Conservation (phyloP, 2,329 filamentous ascomycete species). For the Ophiocordyceps camponoti-rufipedis region DNA sequence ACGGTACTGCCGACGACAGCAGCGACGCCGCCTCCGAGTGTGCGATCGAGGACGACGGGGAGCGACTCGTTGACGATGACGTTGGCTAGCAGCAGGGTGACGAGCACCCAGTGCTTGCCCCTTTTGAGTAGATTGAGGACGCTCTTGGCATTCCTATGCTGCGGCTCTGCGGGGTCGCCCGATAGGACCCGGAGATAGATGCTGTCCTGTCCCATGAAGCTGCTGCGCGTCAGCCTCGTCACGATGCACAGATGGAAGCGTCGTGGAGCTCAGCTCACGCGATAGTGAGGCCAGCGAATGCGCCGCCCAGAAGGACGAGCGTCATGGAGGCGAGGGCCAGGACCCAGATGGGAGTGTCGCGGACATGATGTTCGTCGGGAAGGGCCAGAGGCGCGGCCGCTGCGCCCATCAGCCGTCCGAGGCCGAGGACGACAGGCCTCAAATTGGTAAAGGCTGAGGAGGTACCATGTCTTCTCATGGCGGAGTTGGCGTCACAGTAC, state of each 20-base stretch:
- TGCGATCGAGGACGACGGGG: constrained; percentile 86
- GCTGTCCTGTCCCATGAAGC: constrained; percentile 61
- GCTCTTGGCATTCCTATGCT: constrained; percentile 67
- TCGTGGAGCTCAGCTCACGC: constrained; percentile 31
- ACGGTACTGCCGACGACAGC: constrained; percentile 87
- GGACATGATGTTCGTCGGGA: constrained; percentile 24
- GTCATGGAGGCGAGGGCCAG: constrained; percentile 63
- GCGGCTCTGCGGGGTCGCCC: constrained; percentile 65
- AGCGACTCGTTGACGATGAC: constrained; percentile 96
- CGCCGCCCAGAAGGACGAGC: constrained; percentile 74
- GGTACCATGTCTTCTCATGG: constrained; percentile 10
- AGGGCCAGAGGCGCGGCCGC: constrained; percentile 25
- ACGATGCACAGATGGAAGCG: background rate
- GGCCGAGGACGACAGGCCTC: constrained; percentile 30
- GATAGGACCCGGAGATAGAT: constrained; percentile 94
- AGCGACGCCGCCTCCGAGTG: constrained; percentile 83
- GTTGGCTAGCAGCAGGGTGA: constrained; percentile 84
- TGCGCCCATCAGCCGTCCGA: constrained; percentile 31
- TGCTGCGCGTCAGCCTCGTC: constrained; percentile 6
- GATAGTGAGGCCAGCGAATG: constrained; percentile 87
- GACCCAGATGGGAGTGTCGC: constrained; percentile 56
- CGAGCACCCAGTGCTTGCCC: constrained; percentile 96
- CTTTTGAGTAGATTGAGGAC: constrained; percentile 66
- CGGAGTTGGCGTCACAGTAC: background rate
- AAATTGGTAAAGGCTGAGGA: constrained; percentile 18